Evolutionary conservation across 176 grass and related monocot genomes (phyloP).

Genomic region (Avena atlantica): DNA sequence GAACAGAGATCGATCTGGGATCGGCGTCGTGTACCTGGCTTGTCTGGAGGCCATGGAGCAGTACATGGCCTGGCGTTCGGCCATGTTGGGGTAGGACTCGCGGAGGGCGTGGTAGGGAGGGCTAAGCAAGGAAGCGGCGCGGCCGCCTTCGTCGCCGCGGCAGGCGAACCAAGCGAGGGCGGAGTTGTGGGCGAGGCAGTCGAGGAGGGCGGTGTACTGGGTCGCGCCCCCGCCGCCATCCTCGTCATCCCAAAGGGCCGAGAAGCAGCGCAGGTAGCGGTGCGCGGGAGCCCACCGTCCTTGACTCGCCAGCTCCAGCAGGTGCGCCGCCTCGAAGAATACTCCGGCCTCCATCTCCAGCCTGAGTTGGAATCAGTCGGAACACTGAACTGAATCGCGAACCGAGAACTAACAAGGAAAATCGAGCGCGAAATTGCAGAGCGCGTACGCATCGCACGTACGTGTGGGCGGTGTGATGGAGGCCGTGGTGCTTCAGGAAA

Average conservation of each 20-base stretch:
- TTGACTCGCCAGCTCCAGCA: slow-evolving; percentile 14
- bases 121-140: neutral
- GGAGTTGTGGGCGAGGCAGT: neutral
- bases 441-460: slow-evolving; percentile 3
- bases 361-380: slow-evolving; percentile 12
- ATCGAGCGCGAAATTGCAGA: neutral
- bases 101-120: neutral
- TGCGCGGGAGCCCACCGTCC: slow-evolving; percentile 8
- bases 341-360: slow-evolving; percentile 36
- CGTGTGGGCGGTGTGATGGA: neutral
- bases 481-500: slow-evolving; percentile 10
- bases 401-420: neutral
- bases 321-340: slow-evolving; percentile 25
- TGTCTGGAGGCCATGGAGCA: slow-evolving; percentile 24
- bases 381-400: neutral
- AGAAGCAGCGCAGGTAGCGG: slow-evolving; percentile 12
- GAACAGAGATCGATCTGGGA: neutral
- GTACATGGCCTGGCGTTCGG: slow-evolving; percentile 17
- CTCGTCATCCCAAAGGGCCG: neutral
- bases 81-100: neutral
- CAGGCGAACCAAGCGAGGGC: slow-evolving; percentile 19
- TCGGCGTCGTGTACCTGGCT: slow-evolving; percentile 21
- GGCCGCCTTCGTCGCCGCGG: slow-evolving; percentile 34
- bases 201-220: slow-evolving; percentile 7
- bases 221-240: neutral